These are phyloP conservation scores for Pyrenula massariospora DNA, from an alignment of 495 filamentous ascomycete genomes.

Conservation along the genomic window DNA sequence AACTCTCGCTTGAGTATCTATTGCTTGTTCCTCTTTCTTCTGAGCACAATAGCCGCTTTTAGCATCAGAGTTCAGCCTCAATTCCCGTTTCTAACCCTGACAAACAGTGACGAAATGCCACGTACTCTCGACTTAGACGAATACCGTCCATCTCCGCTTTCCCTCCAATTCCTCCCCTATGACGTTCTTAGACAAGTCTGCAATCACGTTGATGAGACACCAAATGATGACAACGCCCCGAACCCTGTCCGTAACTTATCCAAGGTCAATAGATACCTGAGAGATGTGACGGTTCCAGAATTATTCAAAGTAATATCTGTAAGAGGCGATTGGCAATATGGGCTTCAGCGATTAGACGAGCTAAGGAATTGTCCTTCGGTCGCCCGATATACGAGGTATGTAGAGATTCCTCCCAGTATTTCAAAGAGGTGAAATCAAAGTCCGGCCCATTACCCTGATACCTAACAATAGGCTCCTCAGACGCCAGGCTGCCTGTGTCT, in stretches of 20 bases:
- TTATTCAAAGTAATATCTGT: background rate
- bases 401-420: background rate
- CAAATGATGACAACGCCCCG: background rate
- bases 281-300: background rate
- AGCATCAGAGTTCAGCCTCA: background rate
- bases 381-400: background rate
- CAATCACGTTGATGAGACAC: conserved; percentile 7
- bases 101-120: background rate
- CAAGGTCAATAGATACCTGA: background rate
- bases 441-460: too few relatives aligned
- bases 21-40: background rate
- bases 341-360: background rate
- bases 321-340: background rate
- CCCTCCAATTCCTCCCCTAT: background rate
- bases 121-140: background rate
- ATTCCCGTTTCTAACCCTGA: background rate
- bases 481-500: too few relatives aligned
- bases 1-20: too few relatives aligned
- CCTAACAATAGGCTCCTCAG: too few relatives aligned
- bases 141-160: background rate
- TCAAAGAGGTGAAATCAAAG: too few relatives aligned
- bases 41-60: background rate
- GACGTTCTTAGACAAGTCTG: conserved; percentile 3
- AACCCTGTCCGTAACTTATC: background rate
- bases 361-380: background rate